Conservation (phyloP, 768 basidiomycete species). For the Boletales sp. region DNA sequence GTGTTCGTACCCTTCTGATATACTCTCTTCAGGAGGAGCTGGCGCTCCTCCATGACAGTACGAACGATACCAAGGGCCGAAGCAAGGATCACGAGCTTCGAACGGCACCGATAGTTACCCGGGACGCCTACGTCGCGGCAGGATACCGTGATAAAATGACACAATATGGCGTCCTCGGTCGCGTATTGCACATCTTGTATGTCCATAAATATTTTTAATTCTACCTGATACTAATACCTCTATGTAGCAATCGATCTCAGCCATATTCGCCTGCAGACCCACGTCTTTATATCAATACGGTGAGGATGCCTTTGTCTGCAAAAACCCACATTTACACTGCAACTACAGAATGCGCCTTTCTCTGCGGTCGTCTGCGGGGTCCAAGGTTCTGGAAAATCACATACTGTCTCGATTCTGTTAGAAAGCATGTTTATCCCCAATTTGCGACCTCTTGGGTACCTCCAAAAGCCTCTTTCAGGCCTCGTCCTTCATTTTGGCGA, state of each 20-base stretch:
- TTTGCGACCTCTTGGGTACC: slow-evolving; percentile 44
- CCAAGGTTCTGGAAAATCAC: slow-evolving; percentile 74
- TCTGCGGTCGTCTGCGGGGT: slow-evolving; percentile 76
- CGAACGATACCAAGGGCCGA: slow-evolving; percentile 15
- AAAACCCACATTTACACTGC: background rate
- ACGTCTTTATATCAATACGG: slow-evolving; percentile 67
- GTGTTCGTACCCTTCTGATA: background rate
- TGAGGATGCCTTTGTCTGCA: slow-evolving; percentile 22
- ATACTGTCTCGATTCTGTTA: slow-evolving; percentile 63
- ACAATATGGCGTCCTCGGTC: slow-evolving; percentile 66
- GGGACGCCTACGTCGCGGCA: slow-evolving; percentile 42
- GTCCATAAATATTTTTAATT: slow-evolving; percentile 4
- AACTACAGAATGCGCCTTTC: slow-evolving; percentile 61
- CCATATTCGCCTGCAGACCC: slow-evolving; percentile 39
- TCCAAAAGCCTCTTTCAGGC: slow-evolving; percentile 55
- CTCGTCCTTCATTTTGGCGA: slow-evolving; percentile 70
- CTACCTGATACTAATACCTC: background rate
- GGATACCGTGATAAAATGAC: slow-evolving; percentile 32
- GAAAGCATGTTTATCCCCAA: slow-evolving; percentile 67
- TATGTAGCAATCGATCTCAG: slow-evolving; percentile 30
- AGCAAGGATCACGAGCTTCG: slow-evolving; percentile 31
- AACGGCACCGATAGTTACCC: slow-evolving; percentile 52
- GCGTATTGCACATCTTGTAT: slow-evolving; percentile 44
- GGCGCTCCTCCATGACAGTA: slow-evolving; percentile 26
- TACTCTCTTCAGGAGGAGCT: slow-evolving; percentile 27